Conservation (phyloP, 2,329 filamentous ascomycete genomes). For the Cercospora beticola region DNA sequence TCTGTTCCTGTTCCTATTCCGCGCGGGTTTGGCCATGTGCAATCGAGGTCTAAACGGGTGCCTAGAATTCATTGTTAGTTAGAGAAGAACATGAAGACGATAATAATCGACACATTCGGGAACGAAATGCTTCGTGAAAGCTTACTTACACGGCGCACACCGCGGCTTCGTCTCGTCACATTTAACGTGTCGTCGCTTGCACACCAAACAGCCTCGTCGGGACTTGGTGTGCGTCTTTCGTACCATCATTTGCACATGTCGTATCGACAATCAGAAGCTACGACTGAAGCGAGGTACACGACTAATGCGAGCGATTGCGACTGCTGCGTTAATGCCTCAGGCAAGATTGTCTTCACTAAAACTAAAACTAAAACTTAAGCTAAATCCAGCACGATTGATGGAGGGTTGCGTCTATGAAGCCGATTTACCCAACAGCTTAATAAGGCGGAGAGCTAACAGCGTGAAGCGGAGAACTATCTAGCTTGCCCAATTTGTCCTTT, state of each 20-base stretch:
- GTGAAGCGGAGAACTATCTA: not conserved
- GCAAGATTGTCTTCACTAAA: not conserved
- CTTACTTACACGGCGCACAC: conserved; percentile 12
- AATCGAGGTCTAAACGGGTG: conserved; percentile 23
- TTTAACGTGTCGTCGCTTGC: conserved; percentile 31
- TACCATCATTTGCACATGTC: conserved; percentile 9
- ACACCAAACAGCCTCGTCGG: conserved; percentile 24
- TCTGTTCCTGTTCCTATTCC: not conserved
- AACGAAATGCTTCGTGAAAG: not conserved
- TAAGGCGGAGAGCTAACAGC: not conserved
- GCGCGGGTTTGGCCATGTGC: conserved; percentile 7
- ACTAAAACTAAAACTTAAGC: not conserved
- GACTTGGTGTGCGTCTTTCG: conserved; percentile 28
- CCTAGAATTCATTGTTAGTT: conserved; percentile 2
- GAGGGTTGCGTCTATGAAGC: not conserved
- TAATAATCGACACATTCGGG: not conserved
- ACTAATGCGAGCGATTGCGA: not conserved
- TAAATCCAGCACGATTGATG: not conserved
- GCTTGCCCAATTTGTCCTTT: not conserved
- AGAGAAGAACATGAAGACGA: not conserved
- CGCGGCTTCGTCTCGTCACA: conserved; percentile 12
- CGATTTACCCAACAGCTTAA: not conserved
- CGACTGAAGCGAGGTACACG: conserved; percentile 4
- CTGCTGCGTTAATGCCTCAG: not conserved
- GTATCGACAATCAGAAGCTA: not conserved